Evolutionary conservation across 352 stramenopile species (phyloP).

Genomic region (Phytophthora sojae): DNA sequence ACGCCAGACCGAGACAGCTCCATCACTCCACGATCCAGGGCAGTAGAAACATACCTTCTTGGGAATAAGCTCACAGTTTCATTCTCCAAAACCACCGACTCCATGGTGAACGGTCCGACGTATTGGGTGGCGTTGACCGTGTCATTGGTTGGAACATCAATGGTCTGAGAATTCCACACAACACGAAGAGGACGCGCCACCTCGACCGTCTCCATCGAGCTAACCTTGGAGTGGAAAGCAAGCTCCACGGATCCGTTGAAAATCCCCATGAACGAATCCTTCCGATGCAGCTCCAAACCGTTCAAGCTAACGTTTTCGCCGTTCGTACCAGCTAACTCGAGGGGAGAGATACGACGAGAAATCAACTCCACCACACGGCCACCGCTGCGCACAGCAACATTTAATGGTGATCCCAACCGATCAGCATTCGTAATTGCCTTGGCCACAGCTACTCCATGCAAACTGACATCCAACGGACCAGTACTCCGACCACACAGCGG

Average conservation of each 20-base stretch:
- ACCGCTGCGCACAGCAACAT: background rate
- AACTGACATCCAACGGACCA: conserved; percentile 7
- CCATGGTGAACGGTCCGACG: conserved; percentile 19
- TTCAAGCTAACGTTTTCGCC: background rate
- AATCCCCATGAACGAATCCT: background rate
- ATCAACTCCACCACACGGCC: conserved; percentile 3
- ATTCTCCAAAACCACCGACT: conserved; percentile 13
- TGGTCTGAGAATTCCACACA: conserved; percentile 1
- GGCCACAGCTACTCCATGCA: background rate
- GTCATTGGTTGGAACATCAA: conserved; percentile 3
- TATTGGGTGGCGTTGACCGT: conserved; percentile 2
- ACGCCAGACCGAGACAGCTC: too few species aligned
- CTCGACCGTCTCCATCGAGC: conserved; percentile 1
- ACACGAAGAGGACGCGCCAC: conserved; percentile 16
- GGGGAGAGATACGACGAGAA: background rate
- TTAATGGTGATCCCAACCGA: background rate
- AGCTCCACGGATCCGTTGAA: conserved; percentile 19
- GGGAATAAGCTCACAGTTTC: background rate
- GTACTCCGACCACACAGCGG: conserved; percentile 18
- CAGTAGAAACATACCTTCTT: background rate
- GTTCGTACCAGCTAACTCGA: background rate
- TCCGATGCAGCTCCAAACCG: conserved; percentile 6
- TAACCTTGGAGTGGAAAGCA: conserved; percentile 4
- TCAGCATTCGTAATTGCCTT: background rate
- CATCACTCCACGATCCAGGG: background rate